These are phyloP conservation scores for Shiraia sp. DNA, from an alignment of 2,329 filamentous ascomycete genomes.

Conservation along the genomic window DNA sequence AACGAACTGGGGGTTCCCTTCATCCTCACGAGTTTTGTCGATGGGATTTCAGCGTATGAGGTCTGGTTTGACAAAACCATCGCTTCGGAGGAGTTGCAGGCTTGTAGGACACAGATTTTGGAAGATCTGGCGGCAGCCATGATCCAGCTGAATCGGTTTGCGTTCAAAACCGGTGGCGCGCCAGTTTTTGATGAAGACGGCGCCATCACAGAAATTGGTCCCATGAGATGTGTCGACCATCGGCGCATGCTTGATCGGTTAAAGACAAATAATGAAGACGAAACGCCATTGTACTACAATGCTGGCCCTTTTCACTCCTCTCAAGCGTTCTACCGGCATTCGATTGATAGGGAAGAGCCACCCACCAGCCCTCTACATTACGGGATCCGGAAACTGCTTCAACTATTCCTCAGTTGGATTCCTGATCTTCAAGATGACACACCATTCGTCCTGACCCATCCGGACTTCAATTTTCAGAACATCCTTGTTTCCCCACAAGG, in stretches of 20 bases:
- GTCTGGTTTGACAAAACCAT: slow-evolving; percentile 12
- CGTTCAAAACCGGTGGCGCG: slow-evolving; percentile 9
- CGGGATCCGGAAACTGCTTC: slow-evolving; percentile 3
- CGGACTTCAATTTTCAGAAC: slow-evolving; percentile 16
- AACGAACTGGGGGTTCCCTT: slow-evolving; percentile 17
- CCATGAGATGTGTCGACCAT: background rate
- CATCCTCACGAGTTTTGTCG: slow-evolving; percentile 11
- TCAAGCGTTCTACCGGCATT: slow-evolving; percentile 4
- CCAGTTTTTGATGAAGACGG: background rate
- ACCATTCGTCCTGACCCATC: slow-evolving; percentile 9
- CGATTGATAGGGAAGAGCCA: slow-evolving; percentile 5
- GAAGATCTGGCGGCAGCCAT: slow-evolving; percentile 8
- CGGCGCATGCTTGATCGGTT: slow-evolving; percentile 1
- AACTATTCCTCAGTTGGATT: slow-evolving; percentile 2
- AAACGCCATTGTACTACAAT: slow-evolving; percentile 3
- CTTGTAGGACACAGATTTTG: slow-evolving; percentile 6
- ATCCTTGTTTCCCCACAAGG: slow-evolving; percentile 8
- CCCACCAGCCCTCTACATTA: background rate
- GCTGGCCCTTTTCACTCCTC: slow-evolving; percentile 5
- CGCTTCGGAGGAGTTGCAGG: background rate
- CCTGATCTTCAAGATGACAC: slow-evolving; percentile 2
- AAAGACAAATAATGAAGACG: background rate
- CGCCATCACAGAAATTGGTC: slow-evolving; percentile 1
- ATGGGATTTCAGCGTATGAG: slow-evolving; percentile 3
- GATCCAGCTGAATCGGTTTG: slow-evolving; percentile 5